Conservation (phyloP, 768 basidiomycete species). For the Amanita pallidorosea region DNA sequence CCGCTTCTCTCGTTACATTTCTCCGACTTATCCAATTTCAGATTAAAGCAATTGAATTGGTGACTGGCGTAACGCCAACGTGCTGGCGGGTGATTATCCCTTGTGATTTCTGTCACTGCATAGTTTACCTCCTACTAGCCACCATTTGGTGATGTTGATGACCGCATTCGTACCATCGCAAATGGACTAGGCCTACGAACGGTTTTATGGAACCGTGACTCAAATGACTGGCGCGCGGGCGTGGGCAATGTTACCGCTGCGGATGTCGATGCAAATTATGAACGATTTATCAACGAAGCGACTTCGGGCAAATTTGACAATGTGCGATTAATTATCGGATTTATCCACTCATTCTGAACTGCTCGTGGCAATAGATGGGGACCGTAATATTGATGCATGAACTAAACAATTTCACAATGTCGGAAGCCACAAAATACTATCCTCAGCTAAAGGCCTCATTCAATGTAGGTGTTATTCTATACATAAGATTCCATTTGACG, state of each 20-base stretch:
- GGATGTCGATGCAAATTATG: constrained; percentile 42
- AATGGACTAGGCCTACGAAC: constrained; percentile 57
- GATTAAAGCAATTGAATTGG: constrained; percentile 46
- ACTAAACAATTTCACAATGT: constrained; percentile 51
- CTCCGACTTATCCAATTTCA: constrained; percentile 8
- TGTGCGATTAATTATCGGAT: constrained; percentile 15
- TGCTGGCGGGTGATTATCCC: constrained; percentile 41
- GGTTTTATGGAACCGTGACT: constrained; percentile 64
- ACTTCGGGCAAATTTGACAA: constrained; percentile 27
- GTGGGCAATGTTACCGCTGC: constrained; percentile 30
- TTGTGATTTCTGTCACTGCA: background rate
- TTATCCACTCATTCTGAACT: background rate
- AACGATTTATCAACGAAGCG: constrained; percentile 37
- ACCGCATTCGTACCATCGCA: constrained; percentile 65
- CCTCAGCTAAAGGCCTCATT: constrained; percentile 33
- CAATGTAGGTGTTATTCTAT: constrained; percentile 19
- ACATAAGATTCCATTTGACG: background rate
- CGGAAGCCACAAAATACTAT: constrained; percentile 44
- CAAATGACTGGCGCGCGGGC: constrained; percentile 64
- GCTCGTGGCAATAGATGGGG: constrained; percentile 22
- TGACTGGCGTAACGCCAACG: constrained; percentile 43
- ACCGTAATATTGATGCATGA: constrained; percentile 50
- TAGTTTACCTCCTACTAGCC: constrained; percentile 23
- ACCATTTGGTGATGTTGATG: constrained; percentile 61
- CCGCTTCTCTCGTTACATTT: background rate